Conservation (phyloP, 169 alveolate species). For the Babesia ovata region DNA sequence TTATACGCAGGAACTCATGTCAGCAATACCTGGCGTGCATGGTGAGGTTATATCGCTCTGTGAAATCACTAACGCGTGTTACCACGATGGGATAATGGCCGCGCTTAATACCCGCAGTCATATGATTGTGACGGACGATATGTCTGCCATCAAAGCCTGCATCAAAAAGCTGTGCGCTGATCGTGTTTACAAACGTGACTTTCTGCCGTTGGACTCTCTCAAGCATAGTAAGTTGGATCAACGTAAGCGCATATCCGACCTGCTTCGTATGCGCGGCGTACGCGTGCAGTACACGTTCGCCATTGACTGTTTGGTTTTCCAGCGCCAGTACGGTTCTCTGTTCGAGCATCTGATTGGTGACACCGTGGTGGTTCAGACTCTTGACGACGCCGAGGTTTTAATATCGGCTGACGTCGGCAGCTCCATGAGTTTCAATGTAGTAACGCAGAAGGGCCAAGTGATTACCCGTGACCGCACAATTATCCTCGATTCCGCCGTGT, state of each 20-base stretch:
- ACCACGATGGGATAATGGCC: conserved; percentile 69
- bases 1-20: conserved; percentile 57
- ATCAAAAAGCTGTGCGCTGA: conserved; percentile 59
- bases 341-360: conserved; percentile 67
- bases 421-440: conserved; percentile 32
- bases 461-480: conserved; percentile 65
- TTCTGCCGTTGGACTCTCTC: conserved; percentile 67
- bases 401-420: not conserved
- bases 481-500: conserved; percentile 39
- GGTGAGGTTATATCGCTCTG: conserved; percentile 72
- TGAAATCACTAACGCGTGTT: conserved; percentile 65
- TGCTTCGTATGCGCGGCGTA: conserved; percentile 7
- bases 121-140: conserved; percentile 60
- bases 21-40: conserved; percentile 60
- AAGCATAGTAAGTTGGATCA: conserved; percentile 50
- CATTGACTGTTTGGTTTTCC: conserved; percentile 47
- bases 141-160: conserved; percentile 60
- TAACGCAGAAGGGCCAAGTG: conserved; percentile 59
- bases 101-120: conserved; percentile 66
- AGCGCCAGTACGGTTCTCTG: conserved; percentile 16
- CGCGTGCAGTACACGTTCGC: conserved; percentile 44
- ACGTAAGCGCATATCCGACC: conserved; percentile 20
- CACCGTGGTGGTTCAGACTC: conserved; percentile 39
- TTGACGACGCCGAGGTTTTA: conserved; percentile 63
- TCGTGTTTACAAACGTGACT: conserved; percentile 66